These are phyloP conservation scores for Geotrichum phurueaensis DNA, from an alignment of 1,139 yeast genomes.

Conservation along the genomic window DNA sequence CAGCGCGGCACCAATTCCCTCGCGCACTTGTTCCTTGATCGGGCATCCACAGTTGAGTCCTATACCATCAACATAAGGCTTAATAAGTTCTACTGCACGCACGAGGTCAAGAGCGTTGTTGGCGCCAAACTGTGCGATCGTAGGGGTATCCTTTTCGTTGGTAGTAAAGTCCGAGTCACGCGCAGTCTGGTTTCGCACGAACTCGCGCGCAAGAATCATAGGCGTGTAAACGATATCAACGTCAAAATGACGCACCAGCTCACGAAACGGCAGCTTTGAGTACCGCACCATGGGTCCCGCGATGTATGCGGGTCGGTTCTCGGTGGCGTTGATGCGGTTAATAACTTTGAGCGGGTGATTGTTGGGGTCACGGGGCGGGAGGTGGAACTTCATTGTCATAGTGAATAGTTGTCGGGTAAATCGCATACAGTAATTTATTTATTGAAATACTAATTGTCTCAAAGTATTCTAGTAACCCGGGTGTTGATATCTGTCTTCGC, in stretches of 20 bases:
- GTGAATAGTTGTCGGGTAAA: not conserved
- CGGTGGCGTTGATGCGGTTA: constrained; percentile 33
- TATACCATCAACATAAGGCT: constrained; percentile 85
- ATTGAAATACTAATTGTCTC: not conserved
- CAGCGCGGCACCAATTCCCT: constrained; percentile 94
- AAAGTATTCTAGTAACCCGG: not conserved
- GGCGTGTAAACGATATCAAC: constrained; percentile 89
- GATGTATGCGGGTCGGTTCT: constrained; percentile 60
- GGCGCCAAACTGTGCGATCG: constrained; percentile 87
- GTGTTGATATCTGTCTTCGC: too few relatives aligned
- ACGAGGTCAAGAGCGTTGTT: constrained; percentile 79
- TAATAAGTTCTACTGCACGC: constrained; percentile 81
- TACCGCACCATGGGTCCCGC: constrained; percentile 98
- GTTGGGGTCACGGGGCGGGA: constrained; percentile 37
- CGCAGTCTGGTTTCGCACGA: constrained; percentile 78
- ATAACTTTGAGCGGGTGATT: constrained; percentile 55
- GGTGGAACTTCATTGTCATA: not conserved
- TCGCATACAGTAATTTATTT: not conserved
- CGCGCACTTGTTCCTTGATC: constrained; percentile 86
- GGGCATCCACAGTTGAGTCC: constrained; percentile 98
- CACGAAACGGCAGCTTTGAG: constrained; percentile 87
- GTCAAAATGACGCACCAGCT: constrained; percentile 64
- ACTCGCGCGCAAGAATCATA: constrained; percentile 92
- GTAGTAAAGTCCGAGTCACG: constrained; percentile 81
- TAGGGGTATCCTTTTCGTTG: constrained; percentile 57